These are phyloP conservation scores for Leccinum boreale DNA, from an alignment of 768 basidiomycete species.

Conservation along the genomic window DNA sequence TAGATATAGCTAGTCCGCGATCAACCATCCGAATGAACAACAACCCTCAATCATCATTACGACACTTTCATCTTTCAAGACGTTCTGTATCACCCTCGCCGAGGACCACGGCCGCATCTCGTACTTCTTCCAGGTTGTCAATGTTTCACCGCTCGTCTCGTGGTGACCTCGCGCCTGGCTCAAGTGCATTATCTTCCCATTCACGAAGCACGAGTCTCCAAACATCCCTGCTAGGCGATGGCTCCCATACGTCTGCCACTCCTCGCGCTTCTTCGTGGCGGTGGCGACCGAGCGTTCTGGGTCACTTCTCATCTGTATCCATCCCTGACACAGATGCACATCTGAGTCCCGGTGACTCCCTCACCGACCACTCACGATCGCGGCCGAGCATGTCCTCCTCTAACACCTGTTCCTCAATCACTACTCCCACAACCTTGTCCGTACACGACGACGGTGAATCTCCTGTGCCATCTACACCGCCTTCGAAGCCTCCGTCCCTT, in stretches of 20 bases:
- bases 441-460: constrained; percentile 40
- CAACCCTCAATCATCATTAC: constrained; percentile 37
- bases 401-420: constrained; percentile 49
- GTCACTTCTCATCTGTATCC: constrained; percentile 55
- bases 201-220: constrained; percentile 50
- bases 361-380: constrained; percentile 46
- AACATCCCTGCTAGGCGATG: constrained; percentile 32
- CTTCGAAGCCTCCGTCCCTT: constrained; percentile 33
- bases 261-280: constrained; percentile 33
- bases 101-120: constrained; percentile 29
- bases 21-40: constrained; percentile 33
- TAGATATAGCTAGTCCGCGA: constrained; percentile 28
- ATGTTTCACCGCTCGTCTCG: constrained; percentile 39
- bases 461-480: constrained; percentile 37
- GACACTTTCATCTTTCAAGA: constrained; percentile 43
- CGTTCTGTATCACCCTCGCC: constrained; percentile 39
- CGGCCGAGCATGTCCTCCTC: constrained; percentile 62
- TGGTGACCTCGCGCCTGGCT: constrained; percentile 25
- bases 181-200: constrained; percentile 36
- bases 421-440: constrained; percentile 32
- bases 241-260: constrained; percentile 1
- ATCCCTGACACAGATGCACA: constrained; percentile 42
- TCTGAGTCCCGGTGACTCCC: constrained; percentile 40
- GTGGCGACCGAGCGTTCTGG: constrained; percentile 66
- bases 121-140: constrained; percentile 39